These are phyloP conservation scores for Naganishia kalamii DNA, from an alignment of 768 basidiomycete genomes.

Conservation along the genomic window DNA sequence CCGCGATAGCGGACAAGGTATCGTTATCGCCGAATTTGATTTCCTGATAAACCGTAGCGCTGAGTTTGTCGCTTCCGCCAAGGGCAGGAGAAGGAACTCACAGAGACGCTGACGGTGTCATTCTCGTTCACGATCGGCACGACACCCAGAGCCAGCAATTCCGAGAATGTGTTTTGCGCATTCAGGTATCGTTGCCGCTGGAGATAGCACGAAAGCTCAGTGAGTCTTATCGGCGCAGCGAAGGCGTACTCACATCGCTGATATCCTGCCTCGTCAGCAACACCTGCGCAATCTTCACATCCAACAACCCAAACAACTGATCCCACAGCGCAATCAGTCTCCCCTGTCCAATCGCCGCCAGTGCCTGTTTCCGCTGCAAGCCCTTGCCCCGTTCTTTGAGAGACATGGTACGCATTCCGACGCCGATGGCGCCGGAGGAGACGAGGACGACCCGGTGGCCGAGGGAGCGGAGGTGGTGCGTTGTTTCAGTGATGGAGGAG, in stretches of 20 bases:
- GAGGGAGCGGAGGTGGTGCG: constrained; percentile 64
- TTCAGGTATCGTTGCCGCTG: constrained; percentile 93
- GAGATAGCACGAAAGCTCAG: background rate
- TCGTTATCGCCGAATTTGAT: constrained; percentile 99
- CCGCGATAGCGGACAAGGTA: constrained; percentile 91
- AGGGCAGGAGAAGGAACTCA: constrained; percentile 10
- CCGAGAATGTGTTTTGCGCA: constrained; percentile 89
- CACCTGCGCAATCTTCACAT: constrained; percentile 92
- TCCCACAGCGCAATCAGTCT: constrained; percentile 94
- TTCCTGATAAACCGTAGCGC: constrained; percentile 58
- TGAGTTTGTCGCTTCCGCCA: background rate
- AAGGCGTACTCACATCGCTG: constrained; percentile 64
- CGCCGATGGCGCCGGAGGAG: constrained; percentile 94
- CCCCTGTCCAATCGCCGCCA: constrained; percentile 96
- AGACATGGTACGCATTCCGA: constrained; percentile 87
- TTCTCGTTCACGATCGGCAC: constrained; percentile 99
- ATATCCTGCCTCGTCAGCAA: constrained; percentile 92
- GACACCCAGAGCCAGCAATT: constrained; percentile 85
- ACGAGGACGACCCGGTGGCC: constrained; percentile 95
- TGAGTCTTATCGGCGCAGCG: background rate
- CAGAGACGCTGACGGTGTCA: constrained; percentile 90
- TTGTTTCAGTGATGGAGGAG: constrained; percentile 82
- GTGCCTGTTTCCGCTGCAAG: constrained; percentile 87
- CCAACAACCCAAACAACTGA: constrained; percentile 86
- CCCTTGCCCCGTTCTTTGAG: constrained; percentile 71